Conservation (phyloP, 2,329 filamentous ascomycete genomes). For the Plectosphaerella sp. region DNA sequence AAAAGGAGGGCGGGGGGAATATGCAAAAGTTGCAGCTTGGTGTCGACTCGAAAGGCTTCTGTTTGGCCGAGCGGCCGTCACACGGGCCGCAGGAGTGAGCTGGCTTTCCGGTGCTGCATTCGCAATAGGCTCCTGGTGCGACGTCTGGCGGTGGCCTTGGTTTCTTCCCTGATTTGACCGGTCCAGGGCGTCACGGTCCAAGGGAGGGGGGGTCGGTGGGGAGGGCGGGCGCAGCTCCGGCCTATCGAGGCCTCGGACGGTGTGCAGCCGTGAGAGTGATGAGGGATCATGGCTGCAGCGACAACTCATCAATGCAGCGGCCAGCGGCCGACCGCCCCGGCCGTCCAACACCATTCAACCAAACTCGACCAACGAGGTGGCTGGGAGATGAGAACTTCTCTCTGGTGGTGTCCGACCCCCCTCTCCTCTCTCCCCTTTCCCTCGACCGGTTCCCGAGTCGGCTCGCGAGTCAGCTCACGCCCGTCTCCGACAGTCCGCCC, state of each 20-base stretch:
- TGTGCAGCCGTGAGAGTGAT: slow-evolving; percentile 25
- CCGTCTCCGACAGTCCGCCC: neutral
- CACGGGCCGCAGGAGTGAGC: slow-evolving; percentile 32
- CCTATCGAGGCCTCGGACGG: slow-evolving; percentile 37
- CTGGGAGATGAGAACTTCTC: no score
- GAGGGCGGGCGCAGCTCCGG: slow-evolving; percentile 24
- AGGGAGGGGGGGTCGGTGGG: slow-evolving; percentile 27
- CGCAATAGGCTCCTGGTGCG: slow-evolving; percentile 32
- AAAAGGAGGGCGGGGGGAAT: neutral
- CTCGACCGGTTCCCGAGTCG: neutral
- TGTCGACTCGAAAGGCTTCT: neutral
- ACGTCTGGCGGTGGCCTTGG: slow-evolving; percentile 26
- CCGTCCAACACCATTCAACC: neutral
- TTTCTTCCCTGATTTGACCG: slow-evolving; percentile 31
- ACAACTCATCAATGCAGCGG: slow-evolving; percentile 38
- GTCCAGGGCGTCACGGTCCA: neutral
- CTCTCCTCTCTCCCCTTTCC: neutral
- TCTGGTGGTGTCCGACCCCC: slow-evolving; percentile 2
- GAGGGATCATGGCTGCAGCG: slow-evolving; percentile 38
- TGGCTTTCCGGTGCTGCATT: slow-evolving; percentile 35
- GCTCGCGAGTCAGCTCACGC: neutral
- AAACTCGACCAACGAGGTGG: neutral
- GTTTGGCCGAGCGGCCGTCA: slow-evolving; percentile 10
- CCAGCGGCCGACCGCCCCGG: slow-evolving; percentile 15
- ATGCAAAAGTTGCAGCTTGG: neutral